A percentile compares a stretch with the other conserved stretches of the same genome.
phyloP scores from a whole-genome alignment of 2,329 filamentous ascomycete species.

The Colletotrichum lentis region DNA sequence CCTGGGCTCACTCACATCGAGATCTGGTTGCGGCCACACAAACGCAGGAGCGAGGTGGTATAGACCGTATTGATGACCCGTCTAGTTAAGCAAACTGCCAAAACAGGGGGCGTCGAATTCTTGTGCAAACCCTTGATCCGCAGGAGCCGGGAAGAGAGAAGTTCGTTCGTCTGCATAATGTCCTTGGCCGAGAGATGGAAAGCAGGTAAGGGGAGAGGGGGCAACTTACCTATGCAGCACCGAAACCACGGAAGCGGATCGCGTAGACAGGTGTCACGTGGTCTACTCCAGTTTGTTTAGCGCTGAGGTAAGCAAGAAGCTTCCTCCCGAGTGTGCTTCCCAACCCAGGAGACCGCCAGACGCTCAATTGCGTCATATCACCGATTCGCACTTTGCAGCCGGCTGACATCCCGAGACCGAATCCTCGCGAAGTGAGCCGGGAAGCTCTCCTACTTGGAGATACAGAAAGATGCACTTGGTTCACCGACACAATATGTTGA shows the following conservation, averaged over 20 bases:
- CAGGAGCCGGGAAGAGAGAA: background rate
- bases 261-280: slow-evolving; percentile 25
- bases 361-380: slow-evolving; percentile 28
- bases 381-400: background rate
- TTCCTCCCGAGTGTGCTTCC: background rate
- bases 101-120: background rate
- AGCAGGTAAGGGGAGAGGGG: background rate
- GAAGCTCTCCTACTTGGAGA: too few relatives aligned
- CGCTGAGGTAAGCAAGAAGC: slow-evolving; percentile 25
- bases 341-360: too few relatives aligned
- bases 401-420: background rate
- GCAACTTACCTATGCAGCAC: background rate
- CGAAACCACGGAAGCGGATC: background rate
- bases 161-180: background rate
- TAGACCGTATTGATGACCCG: too few relatives aligned
- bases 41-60: too few relatives aligned
- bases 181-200: slow-evolving; percentile 3
- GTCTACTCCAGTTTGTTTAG: background rate
- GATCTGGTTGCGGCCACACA: slow-evolving; percentile 28
- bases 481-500: background rate
- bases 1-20: slow-evolving; percentile 35
- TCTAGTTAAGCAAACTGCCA: too few relatives aligned
- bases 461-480: background rate
- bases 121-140: background rate
- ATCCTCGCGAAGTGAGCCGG: background rate